Conservation (phyloP, 441 rosid species). For the Croton laevigatus region DNA sequence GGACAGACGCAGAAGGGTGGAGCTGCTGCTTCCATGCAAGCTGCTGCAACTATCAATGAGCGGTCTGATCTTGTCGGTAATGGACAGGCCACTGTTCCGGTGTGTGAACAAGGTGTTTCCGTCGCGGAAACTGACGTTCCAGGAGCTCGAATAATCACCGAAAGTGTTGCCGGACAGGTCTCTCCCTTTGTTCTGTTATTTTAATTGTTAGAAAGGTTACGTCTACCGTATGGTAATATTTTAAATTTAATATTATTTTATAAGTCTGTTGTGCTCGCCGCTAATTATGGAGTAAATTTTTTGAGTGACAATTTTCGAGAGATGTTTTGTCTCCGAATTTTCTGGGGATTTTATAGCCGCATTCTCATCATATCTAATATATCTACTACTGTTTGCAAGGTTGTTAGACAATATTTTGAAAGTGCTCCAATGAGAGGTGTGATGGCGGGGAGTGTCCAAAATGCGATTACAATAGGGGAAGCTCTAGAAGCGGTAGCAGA, state of each 20-base stretch:
- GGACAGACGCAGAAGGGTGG: conserved; percentile 67
- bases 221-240: too few species aligned
- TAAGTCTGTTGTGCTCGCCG: too few species aligned
- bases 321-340: too few species aligned
- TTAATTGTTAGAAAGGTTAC: too few species aligned
- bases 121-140: conserved; percentile 55
- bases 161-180: conserved; percentile 66
- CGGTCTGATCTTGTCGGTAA: conserved; percentile 51
- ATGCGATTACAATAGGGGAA: conserved; percentile 59
- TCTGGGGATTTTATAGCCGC: too few species aligned
- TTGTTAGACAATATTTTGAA: conserved; percentile 51
- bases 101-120: conserved; percentile 43
- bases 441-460: conserved; percentile 22
- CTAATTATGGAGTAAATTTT: too few species aligned
- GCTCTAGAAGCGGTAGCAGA: conserved; percentile 59
- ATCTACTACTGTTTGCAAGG: conserved; percentile 16
- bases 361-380: too few species aligned
- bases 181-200: background rate
- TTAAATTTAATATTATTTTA: too few species aligned
- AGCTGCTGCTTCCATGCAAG: conserved; percentile 60
- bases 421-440: conserved; percentile 34
- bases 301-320: too few species aligned
- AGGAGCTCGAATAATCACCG: conserved; percentile 56
- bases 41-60: conserved; percentile 56
- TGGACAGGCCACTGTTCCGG: conserved; percentile 32